Evolutionary conservation across 306 rosid species (phyloP).

Genomic region (Oxytropis ochrocephala): DNA sequence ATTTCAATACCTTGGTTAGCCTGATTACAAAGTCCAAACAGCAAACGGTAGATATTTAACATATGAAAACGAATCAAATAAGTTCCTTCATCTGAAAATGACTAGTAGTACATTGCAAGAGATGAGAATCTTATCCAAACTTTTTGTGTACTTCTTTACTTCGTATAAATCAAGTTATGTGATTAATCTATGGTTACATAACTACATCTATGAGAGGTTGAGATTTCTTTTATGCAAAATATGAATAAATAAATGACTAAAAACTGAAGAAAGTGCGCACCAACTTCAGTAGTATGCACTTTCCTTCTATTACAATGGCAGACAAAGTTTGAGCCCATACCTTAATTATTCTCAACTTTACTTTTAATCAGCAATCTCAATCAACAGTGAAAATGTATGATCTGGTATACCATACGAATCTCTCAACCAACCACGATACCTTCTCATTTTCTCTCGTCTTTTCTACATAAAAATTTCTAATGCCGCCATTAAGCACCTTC

Average conservation of each 20-base stretch:
- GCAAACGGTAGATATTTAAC: too few relatives aligned
- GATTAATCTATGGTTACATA: too few relatives aligned
- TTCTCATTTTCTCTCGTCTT: too few relatives aligned
- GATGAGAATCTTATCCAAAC: conserved; percentile 3
- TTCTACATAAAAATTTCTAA: too few relatives aligned
- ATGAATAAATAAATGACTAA: neutral
- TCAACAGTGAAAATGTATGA: neutral
- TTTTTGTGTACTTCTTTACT: neutral
- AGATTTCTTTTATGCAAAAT: neutral
- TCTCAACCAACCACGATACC: neutral
- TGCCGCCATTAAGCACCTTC: too few relatives aligned
- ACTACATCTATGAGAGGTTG: too few relatives aligned
- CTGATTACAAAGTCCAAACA: neutral
- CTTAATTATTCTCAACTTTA: conserved; percentile 15
- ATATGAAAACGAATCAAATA: neutral
- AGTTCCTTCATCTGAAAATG: too few relatives aligned
- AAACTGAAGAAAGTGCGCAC: neutral
- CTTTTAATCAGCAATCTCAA: conserved; percentile 3
- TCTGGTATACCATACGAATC: neutral
- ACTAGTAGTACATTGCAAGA: neutral
- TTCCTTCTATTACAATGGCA: conserved; percentile 3
- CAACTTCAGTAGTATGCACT: neutral
- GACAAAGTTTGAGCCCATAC: conserved; percentile 7
- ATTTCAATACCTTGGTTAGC: too few relatives aligned
- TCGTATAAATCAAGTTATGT: neutral